phyloP scores from a whole-genome alignment of 495 filamentous ascomycete genomes.

The Barbatosphaeria neglecta region DNA sequence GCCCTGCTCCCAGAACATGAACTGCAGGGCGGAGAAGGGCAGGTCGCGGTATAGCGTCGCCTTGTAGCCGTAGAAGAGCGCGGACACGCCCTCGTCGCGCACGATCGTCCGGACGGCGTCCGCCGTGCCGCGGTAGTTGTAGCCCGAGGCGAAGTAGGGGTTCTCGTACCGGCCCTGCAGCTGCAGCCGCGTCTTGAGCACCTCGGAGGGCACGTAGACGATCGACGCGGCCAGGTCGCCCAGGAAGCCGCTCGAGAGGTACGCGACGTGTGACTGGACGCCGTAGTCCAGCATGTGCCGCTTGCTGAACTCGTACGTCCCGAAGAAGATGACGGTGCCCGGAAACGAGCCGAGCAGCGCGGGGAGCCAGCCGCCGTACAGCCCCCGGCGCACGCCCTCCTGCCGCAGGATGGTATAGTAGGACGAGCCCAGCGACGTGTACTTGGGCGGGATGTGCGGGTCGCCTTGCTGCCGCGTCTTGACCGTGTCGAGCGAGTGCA shows the following conservation, averaged over 20 bases:
- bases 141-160: conserved; percentile 80
- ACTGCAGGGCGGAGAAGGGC: conserved; percentile 90
- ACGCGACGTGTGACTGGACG: conserved; percentile 65
- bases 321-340: conserved; percentile 91
- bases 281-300: conserved; percentile 74
- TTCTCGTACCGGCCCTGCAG: conserved; percentile 93
- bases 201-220: conserved; percentile 91
- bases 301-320: conserved; percentile 92
- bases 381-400: conserved; percentile 73
- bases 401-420: conserved; percentile 88
- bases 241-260: conserved; percentile 77
- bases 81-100: conserved; percentile 64
- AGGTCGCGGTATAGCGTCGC: conserved; percentile 90
- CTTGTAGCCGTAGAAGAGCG: conserved; percentile 89
- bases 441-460: conserved; percentile 79
- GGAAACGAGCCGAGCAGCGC: conserved; percentile 88
- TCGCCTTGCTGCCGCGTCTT: conserved; percentile 99
- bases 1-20: conserved; percentile 95
- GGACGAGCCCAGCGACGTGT: conserved; percentile 75
- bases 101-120: conserved; percentile 80
- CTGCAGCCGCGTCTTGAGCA: conserved; percentile 89
- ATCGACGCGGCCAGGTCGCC: conserved; percentile 86
- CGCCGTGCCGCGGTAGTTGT: conserved; percentile 74
- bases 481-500: conserved; percentile 98
- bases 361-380: conserved; percentile 88